Evolutionary conservation across 192 early-diverging fungal genomes (phyloP), one percentile per base, ranked within the genome.

Genomic region (Lobosporangium transversale): DNA sequence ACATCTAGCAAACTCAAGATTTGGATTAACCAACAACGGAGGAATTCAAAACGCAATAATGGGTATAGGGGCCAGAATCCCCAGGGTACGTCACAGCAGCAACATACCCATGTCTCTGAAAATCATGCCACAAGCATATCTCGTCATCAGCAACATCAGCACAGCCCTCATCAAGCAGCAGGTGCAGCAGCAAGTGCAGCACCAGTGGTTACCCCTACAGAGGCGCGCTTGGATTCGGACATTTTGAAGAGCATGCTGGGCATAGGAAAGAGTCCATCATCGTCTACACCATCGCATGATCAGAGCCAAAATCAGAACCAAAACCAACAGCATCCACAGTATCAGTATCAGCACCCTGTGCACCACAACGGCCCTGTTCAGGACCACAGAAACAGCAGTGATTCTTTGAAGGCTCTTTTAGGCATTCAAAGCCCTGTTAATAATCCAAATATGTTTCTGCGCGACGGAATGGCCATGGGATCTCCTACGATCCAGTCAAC

Each of bases 171-270:
- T 24, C 60, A 50, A 14, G 17, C 45, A 47, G 18, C 53, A 67
- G 51, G 35, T 42, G 10, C 36, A 51, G n/a, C n/a, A 17, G 37
- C 44, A 30, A 23, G 37, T 27, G 18, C 53, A 10, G n/a, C 48
- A 14, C 58, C 54, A 2, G 29, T 23, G 10, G 32, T 64, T 37
- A 57, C 66, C 30, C 33, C 78, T 1, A 42, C 60, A 15, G 58
- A 50, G 17, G 67, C 78, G 27, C 69, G 53, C 12, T 32, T 24
- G 17, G 78, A 70, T 36, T 70, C 78, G 0, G 52, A 70, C 5
- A 30, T 68, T 12, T 52, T 80, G 60, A 80, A 80, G 53, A 66
- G 53, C 35, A 69, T 80, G 78, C 55, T 80, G 26, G 78, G 78
- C 0, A 80, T 80, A n/a, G 78, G 78, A 4, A 60, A 50, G 21